phyloP scores from a whole-genome alignment of 345 rosid species.

The Populus nigra region DNA sequence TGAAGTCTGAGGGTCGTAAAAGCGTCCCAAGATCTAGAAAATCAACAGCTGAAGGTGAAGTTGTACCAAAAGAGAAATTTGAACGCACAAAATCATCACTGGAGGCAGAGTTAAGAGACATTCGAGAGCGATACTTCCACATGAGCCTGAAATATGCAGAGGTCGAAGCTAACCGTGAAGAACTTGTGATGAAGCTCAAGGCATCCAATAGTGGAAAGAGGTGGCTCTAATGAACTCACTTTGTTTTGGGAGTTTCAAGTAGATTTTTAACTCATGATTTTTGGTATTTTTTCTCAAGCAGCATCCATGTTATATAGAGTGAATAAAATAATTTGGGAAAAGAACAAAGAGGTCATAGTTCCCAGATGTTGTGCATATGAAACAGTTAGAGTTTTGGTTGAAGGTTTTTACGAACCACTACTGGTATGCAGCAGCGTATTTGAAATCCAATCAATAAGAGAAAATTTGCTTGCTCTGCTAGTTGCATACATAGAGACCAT shows the following conservation, averaged over 20 bases:
- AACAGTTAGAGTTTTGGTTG: no score
- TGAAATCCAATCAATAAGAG: no score
- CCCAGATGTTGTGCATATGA: no score
- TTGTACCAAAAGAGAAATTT: slow-evolving; percentile 40
- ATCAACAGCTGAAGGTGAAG: slow-evolving; percentile 34
- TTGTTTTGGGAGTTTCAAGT: not conserved
- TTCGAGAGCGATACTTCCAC: slow-evolving; percentile 48
- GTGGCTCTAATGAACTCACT: slow-evolving; percentile 30
- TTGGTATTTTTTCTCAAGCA: no score
- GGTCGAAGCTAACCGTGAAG: slow-evolving; percentile 56
- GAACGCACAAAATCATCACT: slow-evolving; percentile 47
- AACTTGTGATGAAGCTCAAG: slow-evolving; percentile 61
- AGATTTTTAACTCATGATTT: not conserved
- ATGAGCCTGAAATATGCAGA: slow-evolving; percentile 68
- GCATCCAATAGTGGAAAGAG: slow-evolving; percentile 36
- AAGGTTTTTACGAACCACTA: no score
- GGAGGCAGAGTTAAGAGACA: slow-evolving; percentile 52
- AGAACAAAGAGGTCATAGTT: no score
- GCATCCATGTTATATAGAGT: no score
- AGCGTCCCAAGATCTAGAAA: slow-evolving; percentile 27
- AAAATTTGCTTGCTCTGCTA: no score
- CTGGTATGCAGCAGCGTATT: no score
- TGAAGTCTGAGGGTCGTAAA: slow-evolving; percentile 25
- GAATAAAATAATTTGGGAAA: no score
- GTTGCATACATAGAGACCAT: no score